Base-by-base conservation (phyloP, 2,329 filamentous ascomycete genomes). In the Cercospora brassicicola region DNA sequence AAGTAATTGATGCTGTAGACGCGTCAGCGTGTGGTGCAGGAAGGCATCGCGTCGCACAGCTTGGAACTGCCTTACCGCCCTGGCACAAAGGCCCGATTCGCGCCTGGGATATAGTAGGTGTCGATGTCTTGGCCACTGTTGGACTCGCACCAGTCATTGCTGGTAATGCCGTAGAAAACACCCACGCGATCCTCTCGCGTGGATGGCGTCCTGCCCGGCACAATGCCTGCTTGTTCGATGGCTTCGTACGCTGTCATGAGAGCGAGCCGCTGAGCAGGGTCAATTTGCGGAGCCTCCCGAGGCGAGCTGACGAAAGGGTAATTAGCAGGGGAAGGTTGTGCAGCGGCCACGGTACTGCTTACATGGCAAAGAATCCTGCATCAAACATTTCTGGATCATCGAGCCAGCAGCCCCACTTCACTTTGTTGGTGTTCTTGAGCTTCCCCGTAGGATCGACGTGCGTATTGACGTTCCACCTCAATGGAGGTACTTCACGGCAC, bases 361-460 rank as follows among this genome's bases (percentile, higher is more conserved):
- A 36, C 31, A 82, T 81, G 56, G 79, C 77, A 72, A 82, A 82
- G 66, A 82, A 80, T 0, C 70, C 70, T 2, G 76, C 66, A 68
- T 82, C 81, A 65, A 82, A 82, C 1, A 74, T 36, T 0, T 76
- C 80, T 0, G 81, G 51, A 18, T 79, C 73, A 20, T 81, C 72
- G 20, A 65, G 45, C 59, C 78, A 82, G 61, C 76, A 78, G 5
- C 81, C 80, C 13, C n/a, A 63, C 20, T 45, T 30, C 6, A 63
- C 60, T n/a, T 63, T 67, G 39, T 78, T 77, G 0, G 77, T 78
- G 45, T 53, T 53, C 45, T 53, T 53, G 45, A 26, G n/a, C n/a
- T 53, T 53, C 8, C 45, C 45, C 1, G 74, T 75, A 1, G 77
- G 71, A 65, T 81, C 78, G 31, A 85, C 82, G 4, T 82, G 78